Evolutionary conservation across 345 rosid species (phyloP).

Genomic region (Hibiscus mutabilis): DNA sequence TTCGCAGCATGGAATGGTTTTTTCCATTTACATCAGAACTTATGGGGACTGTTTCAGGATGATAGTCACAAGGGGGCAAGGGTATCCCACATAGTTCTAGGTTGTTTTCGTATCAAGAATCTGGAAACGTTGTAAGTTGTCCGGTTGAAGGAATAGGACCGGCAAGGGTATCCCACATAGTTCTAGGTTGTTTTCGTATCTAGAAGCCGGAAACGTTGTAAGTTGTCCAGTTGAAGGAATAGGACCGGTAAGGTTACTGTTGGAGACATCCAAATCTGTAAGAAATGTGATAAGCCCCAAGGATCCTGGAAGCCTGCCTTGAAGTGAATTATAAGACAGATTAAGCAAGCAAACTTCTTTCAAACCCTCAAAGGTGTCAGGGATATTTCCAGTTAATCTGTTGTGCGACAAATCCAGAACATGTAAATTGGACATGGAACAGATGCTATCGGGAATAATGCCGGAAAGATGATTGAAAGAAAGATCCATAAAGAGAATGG

Average conservation of each 20-base stretch:
- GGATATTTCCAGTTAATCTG: slow-evolving; percentile 55
- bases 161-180: no score
- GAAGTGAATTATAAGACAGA: slow-evolving; percentile 65
- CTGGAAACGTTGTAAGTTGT: slow-evolving; percentile 77
- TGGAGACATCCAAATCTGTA: slow-evolving; percentile 77
- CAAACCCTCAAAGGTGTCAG: slow-evolving; percentile 55
- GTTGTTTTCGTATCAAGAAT: slow-evolving; percentile 69
- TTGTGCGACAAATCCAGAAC: slow-evolving; percentile 81
- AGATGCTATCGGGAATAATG: slow-evolving; percentile 50
- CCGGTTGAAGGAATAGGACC: slow-evolving; percentile 73
- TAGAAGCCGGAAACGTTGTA: no score
- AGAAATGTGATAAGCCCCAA: slow-evolving; percentile 67
- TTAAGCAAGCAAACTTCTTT: slow-evolving; percentile 64
- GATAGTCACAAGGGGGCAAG: slow-evolving; percentile 44
- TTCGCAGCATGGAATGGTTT: not conserved
- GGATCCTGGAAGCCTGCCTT: slow-evolving; percentile 62
- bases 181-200: no score
- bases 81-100: slow-evolving; percentile 78
- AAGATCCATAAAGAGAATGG: slow-evolving; percentile 65
- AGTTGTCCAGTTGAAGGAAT: no score
- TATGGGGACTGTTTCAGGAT: not conserved
- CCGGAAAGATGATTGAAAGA: slow-evolving; percentile 55
- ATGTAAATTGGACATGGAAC: slow-evolving; percentile 52
- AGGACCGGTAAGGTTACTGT: slow-evolving; percentile 71
- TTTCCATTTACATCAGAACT: not conserved